Base-by-base conservation (phyloP, 2,329 filamentous ascomycete species). In the Botryosphaeria dothidea region DNA sequence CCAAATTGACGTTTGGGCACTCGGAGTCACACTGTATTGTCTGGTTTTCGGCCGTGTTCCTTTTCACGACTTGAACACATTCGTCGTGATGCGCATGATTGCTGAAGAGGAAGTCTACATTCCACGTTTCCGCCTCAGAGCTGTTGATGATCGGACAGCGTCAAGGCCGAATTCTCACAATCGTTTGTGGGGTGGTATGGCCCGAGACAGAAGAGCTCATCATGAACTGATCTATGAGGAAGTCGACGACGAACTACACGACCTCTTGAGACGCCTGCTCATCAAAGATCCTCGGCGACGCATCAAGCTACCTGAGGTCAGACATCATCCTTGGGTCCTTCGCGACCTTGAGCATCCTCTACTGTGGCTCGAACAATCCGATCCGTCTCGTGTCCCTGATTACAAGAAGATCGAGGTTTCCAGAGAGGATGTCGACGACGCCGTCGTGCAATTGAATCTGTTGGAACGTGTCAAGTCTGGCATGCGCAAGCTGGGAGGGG, bases 1-100 rank as follows among this genome's bases (percentile, higher is more conserved):
- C 71, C 92, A 96, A 71, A 97, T 99, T 70, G 95, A 99, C 73
- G 90, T 99, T 17, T 99, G 95, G 95, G 97, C 95, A 11, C 83
- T 99, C 23, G 95, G 95, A 23, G 92, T 99, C 21, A 99, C 95
- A 0, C 85, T 99, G 2, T 99, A 97, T 79, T 97, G 94, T 73
- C 88, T 99, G 76, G 88, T 99, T 64, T 99, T 91, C 75, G 95
- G 93, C 15, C 92, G 95, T 62, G 92, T 97, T 45, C 95, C 95
- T 0, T 99, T 98, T 74, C 85, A 96, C 70, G 93, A 93, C 57
- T 90, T 95, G 73, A 93, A 96, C 71, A 92, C 96, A 71, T 97
- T 91, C 75, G 91, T 92, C 67, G 90, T 99, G 81, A 97, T 97
- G 81, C 88, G 89, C 69, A 91, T 91, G 68, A 97, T 99, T 69